Evolutionary conservation across 805 yeast genomes (phyloP), one percentile per base, ranked within the genome.

Genomic region (Myxozyma mucilagina): DNA sequence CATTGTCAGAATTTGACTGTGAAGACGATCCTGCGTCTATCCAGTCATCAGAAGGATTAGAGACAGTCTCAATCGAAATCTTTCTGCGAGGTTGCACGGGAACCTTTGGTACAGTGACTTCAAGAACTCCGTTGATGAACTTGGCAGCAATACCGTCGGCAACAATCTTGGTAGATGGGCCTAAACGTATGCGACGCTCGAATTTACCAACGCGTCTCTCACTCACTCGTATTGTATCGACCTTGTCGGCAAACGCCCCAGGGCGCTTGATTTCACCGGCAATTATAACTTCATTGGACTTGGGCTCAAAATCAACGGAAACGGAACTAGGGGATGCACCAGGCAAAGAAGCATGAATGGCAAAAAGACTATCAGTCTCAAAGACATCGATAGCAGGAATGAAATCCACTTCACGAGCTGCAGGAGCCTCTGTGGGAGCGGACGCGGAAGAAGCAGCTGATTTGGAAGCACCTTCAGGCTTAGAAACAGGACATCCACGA

Each of bases 381-480:
- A 79, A 69, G 42, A 81, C 71, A 64, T 81, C 83, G 50, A 80
- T 75, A 14, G 83, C 81, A 53, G 82, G 82, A 18, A 74, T 69
- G 18, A 77, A 63, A 47, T 32, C 38, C 39, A 54, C 42, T 20
- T 43, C 50, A 3, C n/a, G 34, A 6, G 11, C 31, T 3, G 47
- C 44, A 42, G 34, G 20, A 31, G 36, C 6, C 29, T 42, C 44
- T 32, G 54, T 10, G 5, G 57, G 16, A 16, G 51, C 49, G 43
- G 45, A n/a, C 47, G 44, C 39, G 36, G 44, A 34, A 48, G 42
- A 42, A 24, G 43, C 29, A 16, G 45, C 45, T 11, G 41, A 7
- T 39, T 47, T 47, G 36, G 45, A 9, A n/a, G 20, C 45, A 16
- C 20, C 18, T 2, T 8, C 58, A 31, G 24, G 24, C 47, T 24